Percentiles rank a stretch among this genome's conserved stretches.
phyloP scores from a whole-genome alignment of 2,329 filamentous ascomycete species.

The Aspergillus transmontanensis region DNA sequence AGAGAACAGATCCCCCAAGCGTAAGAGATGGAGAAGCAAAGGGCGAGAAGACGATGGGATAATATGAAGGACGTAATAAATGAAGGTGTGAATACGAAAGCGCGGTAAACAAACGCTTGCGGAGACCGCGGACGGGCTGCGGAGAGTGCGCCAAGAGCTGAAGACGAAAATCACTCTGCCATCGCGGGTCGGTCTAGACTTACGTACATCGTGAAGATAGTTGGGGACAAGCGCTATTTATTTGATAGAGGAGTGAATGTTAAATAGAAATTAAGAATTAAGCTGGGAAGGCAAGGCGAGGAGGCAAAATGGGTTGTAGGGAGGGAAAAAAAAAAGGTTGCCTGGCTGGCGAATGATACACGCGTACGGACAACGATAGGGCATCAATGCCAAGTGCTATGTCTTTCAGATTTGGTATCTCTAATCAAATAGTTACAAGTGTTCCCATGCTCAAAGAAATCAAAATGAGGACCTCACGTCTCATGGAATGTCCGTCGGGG shows the following conservation, averaged over 20 bases:
- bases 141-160: constrained; percentile 12
- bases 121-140: constrained; percentile 7
- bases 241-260: not conserved
- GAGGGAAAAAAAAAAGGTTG: constrained; percentile 18
- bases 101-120: constrained; percentile 6
- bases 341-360: constrained; percentile 20
- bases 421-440: constrained; percentile 13
- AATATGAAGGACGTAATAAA: not conserved
- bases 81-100: not conserved
- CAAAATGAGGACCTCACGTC: not conserved
- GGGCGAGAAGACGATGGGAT: not conserved
- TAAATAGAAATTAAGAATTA: not conserved
- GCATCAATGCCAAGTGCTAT: constrained; percentile 8
- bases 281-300: not conserved
- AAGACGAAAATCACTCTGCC: constrained; percentile 1
- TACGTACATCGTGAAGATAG: not conserved
- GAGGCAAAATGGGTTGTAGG: constrained; percentile 14
- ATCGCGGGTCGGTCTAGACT: not conserved
- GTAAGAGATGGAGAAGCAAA: not conserved
- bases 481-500: not conserved
- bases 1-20: not conserved
- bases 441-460: constrained; percentile 6
- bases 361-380: constrained; percentile 2
- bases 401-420: constrained; percentile 22
- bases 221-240: not conserved